Base-by-base conservation (phyloP, 768 basidiomycete species). In the Mycena latifolia region DNA sequence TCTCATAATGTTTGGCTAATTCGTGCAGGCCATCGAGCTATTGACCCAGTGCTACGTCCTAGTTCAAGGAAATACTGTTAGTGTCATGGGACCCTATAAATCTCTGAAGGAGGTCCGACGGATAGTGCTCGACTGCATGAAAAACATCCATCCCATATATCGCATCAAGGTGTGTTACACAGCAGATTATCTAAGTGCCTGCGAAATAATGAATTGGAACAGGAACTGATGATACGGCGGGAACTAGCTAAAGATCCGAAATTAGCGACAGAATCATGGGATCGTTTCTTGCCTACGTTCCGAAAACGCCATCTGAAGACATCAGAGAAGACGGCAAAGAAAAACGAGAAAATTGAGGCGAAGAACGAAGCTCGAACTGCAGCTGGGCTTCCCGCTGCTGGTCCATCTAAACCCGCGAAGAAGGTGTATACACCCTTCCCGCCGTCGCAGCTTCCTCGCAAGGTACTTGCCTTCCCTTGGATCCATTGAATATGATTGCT, bases 371-470 rank as follows among this genome's bases (percentile, higher is more conserved):
- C 89, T 18, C 85, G 89, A 52, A 81, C 85, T 67, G 88, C 86
- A 53, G 92, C 89, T n/a, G 92, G 90, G 5, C 73, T 92, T 24
- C 84, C 84, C 18, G 75, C 81, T n/a, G 72, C 77, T 54, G 74
- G 80, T 67, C 81, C 83, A 56, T 80, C 85, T 52, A 86, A 89
- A 72, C 82, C 81, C 24, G 84, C 88, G 71, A 97, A 96, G 88
- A 97, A 97, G 77, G 84, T 89, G 18, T 98, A 98, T 78, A 98
- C 98, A n/a, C 98, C 98, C 2, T 99, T 99, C 88, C 98, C 98
- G 39, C 98, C 98, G 33, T 82, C 96, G 10, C 98, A 98, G 75
- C 85, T 88, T 63, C 97, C 96, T 39, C 90, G 95, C 71, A 99
- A 98, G 86, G 94, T 94, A 78, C 66, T 52, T 28, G 43, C 29